Evolutionary conservation across 768 basidiomycete species (phyloP), one percentile per base, ranked within the genome.

Genomic region (Tulasnella sp.): DNA sequence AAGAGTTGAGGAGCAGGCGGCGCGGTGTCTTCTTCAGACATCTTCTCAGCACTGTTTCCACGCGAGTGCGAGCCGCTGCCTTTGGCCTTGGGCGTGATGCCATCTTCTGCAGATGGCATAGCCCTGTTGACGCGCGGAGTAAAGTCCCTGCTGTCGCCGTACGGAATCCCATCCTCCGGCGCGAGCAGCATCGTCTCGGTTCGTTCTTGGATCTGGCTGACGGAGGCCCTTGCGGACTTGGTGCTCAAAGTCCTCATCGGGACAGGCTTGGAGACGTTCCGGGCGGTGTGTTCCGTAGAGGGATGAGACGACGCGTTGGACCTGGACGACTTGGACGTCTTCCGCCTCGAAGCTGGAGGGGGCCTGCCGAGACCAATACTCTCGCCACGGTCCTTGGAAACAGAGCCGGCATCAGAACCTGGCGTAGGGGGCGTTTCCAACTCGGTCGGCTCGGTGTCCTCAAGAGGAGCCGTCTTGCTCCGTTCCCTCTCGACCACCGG

Each of bases 41-140:
- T 34, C 37, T 14, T 60, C n/a, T 78, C 41, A 0, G n/a, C 14
- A 46, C 42, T 50, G 20, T 48, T 76, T 3, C 46, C 75, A 34
- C 54, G 46, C 8, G 46, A 64, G 44, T 54, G 44, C 75, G 41
- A 16, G 16, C 75, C 20, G 37, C 22, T 48, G 31, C 54, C 6
- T 54, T 76, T 76, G 4, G 77, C 50, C 77, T 75, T 75, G 73
- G 73, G 60, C 60, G 60, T 64, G n/a, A 64, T 64, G 9, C 60
- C 60, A 64, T 64, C 60, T 64, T 64, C 60, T 64, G 11, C 28
- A 64, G 60, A 64, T 34, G 60, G 20, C 60, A 7, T 24, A 28
- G n/a, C n/a, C 60, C 60, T 64, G 7, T 28, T 20, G n/a, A 34
- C 60, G 12, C 60, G 60, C n/a, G 60, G 60, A 31, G 60, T 64